Conservation (phyloP, 495 filamentous ascomycete genomes). For the Cudoniella acicularis region DNA sequence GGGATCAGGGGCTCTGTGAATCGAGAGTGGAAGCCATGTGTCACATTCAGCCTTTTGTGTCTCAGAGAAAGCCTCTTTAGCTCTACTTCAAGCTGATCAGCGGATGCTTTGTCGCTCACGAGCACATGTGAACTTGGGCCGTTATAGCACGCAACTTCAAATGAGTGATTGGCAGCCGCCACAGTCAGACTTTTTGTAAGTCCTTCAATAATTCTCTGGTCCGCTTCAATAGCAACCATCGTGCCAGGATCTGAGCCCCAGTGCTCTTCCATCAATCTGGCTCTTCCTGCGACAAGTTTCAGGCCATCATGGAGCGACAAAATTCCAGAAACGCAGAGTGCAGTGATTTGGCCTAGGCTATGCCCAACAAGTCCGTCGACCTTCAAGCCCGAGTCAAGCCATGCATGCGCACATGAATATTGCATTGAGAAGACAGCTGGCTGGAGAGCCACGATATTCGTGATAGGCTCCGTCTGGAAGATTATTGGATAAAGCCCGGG, state of each 20-base stretch:
- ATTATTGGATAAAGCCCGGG: constrained; percentile 36
- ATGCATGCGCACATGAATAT: constrained; percentile 42
- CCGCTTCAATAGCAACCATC: too few relatives aligned
- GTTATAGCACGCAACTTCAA: too few relatives aligned
- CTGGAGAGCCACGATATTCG: constrained; percentile 39
- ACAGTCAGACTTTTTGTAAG: too few relatives aligned
- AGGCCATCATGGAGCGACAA: constrained; percentile 34
- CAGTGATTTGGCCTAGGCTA: constrained; percentile 47
- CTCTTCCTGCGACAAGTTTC: constrained; percentile 35
- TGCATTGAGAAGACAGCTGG: constrained; percentile 42
- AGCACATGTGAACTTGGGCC: too few relatives aligned
- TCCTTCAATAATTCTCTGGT: too few relatives aligned
- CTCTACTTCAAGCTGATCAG: too few relatives aligned
- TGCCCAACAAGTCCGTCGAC: constrained; percentile 45
- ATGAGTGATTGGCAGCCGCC: too few relatives aligned
- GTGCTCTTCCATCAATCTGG: constrained; percentile 31
- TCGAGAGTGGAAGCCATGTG: too few relatives aligned
- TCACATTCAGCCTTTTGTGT: too few relatives aligned
- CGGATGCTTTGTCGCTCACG: too few relatives aligned
- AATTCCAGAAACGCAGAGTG: constrained; percentile 35
- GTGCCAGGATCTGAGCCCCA: constrained; percentile 42
- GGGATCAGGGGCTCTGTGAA: too few relatives aligned
- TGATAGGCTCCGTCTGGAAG: constrained; percentile 31
- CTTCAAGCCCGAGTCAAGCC: constrained; percentile 42
- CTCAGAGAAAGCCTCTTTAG: too few relatives aligned